Evolutionary conservation across 2,329 filamentous ascomycete species (phyloP).

Genomic region (Beauveria caledonica): DNA sequence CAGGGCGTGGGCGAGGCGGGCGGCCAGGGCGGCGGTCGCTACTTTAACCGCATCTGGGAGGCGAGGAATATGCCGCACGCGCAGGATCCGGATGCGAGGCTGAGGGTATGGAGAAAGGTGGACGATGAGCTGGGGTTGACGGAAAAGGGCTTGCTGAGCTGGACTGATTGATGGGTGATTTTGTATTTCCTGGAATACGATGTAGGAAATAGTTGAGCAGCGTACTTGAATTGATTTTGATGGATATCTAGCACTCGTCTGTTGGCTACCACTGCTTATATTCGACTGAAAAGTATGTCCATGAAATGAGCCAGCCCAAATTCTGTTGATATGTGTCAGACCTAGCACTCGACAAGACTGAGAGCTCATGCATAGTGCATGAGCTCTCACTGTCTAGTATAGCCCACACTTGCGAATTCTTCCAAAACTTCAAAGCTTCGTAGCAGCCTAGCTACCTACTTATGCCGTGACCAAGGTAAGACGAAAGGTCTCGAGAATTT

Average conservation of each 20-base stretch:
- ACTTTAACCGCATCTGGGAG: constrained; percentile 14
- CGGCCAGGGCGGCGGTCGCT: constrained; percentile 9
- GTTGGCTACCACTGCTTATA: too few relatives aligned
- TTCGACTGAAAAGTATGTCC: too few relatives aligned
- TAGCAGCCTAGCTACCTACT: too few relatives aligned
- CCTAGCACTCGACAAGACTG: too few relatives aligned
- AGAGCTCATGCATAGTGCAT: too few relatives aligned
- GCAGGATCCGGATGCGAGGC: constrained; percentile 4
- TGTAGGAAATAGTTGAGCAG: neutral
- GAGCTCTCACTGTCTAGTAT: too few relatives aligned
- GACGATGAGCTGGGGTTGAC: constrained; percentile 11
- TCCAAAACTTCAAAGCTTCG: too few relatives aligned
- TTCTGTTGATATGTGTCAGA: too few relatives aligned
- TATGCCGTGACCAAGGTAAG: constrained; percentile 19
- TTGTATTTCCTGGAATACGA: too few relatives aligned
- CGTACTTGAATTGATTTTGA: neutral
- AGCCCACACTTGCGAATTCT: too few relatives aligned
- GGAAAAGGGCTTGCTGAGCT: constrained; percentile 10
- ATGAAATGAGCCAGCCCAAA: too few relatives aligned
- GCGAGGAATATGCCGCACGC: constrained; percentile 8
- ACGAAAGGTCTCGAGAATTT: constrained; percentile 31
- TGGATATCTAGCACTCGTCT: too few relatives aligned
- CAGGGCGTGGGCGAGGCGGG: constrained; percentile 9
- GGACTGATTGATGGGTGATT: constrained; percentile 2
- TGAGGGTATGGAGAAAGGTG: constrained; percentile 12